Evolutionary conservation across 2,329 filamentous ascomycete genomes (phyloP), one percentile per base, ranked within the genome.

Genomic region (Colletotrichum theobromicola): DNA sequence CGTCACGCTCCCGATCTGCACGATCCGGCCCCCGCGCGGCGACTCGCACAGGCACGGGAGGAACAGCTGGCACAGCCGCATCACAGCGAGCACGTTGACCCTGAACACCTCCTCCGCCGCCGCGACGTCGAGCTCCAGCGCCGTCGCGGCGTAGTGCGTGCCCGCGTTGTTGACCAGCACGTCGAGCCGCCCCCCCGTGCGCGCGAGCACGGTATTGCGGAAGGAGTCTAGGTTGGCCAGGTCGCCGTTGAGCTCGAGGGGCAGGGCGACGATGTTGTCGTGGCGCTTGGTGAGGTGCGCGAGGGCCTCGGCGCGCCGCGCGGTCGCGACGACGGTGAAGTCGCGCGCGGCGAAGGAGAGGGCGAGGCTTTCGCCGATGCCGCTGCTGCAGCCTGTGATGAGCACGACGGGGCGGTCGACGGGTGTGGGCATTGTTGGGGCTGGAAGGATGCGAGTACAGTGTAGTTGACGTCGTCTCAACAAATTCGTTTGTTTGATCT

Each of bases 261-360:
- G 35, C 9, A 76, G 35, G 15, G 76, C 53, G 8, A 67, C 50
- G 65, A 77, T 77, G 64, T 71, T 77, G 60, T 65, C 61, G 55
- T 75, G 65, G 32, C 71, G 50, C 16, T 55, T 65, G 30, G 68
- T 71, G 26, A 77, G 69, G 10, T 76, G 64, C 18, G 60, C 16
- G 34, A 77, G 74, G 10, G 74, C 63, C 9, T 74, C 66, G 30
- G 64, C 61, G 1, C 58, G 50, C 32, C 76, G 62, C 12, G 75
- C 75, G 30, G 76, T 76, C 7, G 76, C 76, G 42, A 77, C 24
- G 58, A 77, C 76, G 21, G 42, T 73, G 62, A 74, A 66, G 28
- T 74, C 69, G 21, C 60, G 61, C 4, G 67, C 24, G 18, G 72
- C 65, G 34, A 77, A 65, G 34, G 61, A 66, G 4, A 63, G 62